Conservation (phyloP, 768 basidiomycete species). For the Obba rivulosa region DNA sequence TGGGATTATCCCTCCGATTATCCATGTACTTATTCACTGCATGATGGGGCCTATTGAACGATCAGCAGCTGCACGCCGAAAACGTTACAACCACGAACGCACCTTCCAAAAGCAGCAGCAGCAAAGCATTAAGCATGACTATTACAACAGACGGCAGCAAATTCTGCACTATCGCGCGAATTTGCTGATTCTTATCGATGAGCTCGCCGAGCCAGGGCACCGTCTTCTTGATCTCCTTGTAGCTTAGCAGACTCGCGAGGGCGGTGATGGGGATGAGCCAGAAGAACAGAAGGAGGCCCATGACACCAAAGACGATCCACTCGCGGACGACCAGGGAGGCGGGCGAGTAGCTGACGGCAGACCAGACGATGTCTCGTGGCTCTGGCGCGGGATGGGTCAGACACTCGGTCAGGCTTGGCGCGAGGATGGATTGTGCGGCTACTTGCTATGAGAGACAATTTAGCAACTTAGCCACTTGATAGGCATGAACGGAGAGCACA, state of each 20-base stretch:
- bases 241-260: constrained; percentile 83
- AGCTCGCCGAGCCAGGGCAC: constrained; percentile 84
- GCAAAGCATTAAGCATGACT: constrained; percentile 80
- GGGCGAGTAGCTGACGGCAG: constrained; percentile 71
- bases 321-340: constrained; percentile 60
- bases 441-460: constrained; percentile 54
- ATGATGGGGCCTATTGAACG: constrained; percentile 51
- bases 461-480: background rate
- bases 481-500: constrained; percentile 22
- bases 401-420: constrained; percentile 58
- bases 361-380: constrained; percentile 94
- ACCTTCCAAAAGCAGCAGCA: constrained; percentile 92
- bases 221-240: constrained; percentile 86
- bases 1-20: too few species aligned
- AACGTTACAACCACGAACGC: constrained; percentile 5
- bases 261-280: constrained; percentile 91
- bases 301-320: constrained; percentile 60
- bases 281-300: constrained; percentile 75
- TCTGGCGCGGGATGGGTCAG: constrained; percentile 81
- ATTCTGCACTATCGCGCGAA: constrained; percentile 89
- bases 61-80: background rate
- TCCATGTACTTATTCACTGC: too few species aligned
- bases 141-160: constrained; percentile 89
- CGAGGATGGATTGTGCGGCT: constrained; percentile 79
- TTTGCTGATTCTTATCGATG: constrained; percentile 75